Evolutionary conservation across 2,329 filamentous ascomycete species (phyloP), one percentile per base, ranked within the genome.

Genomic region (Diplodia seriata): DNA sequence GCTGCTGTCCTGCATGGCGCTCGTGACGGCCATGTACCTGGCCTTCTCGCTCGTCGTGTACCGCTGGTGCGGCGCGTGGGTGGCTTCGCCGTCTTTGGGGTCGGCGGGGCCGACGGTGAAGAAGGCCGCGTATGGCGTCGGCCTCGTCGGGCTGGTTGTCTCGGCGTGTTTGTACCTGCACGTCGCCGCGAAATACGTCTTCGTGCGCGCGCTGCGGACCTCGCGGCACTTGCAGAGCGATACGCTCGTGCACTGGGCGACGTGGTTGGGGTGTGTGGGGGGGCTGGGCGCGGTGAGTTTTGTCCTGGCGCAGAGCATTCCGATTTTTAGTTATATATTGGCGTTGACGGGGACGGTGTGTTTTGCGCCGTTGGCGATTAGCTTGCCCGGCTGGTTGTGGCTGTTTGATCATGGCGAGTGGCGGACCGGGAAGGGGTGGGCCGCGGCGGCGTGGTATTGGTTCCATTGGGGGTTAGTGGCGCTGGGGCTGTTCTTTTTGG

Each of bases 1-100:
- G 0, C 80, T 90, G 0, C 88, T 84, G 72, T 76, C 84, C 15
- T 87, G 85, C 75, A 88, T 88, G 86, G 79, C 76, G 18, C 76
- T 89, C 63, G 86, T 88, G 4, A 85, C 84, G 0, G 81, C 83
- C 0, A 83, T 84, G 81, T 87, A 87, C 73, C 78, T 82, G 47
- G 75, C 84, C 59, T 84, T 86, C 69, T 82, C 84, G 6, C 76
- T 81, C 1, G 81, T 87, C 4, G 80, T 81, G 18, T 86, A 86
- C 73, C 79, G 79, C 66, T 86, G 84, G 71, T 73, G 85, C 23
- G 85, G 85, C 0, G 73, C 77, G 33, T 75, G 72, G 0, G 84
- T 86, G 4, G 70, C 77, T 4, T 82, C 80, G 9, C 84, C 84
- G 0, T 81, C 84, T 26, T 82, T 86, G 70, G 78, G 80, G n/a